These are phyloP conservation scores for Monilinia vaccinii-corymbosi DNA, from an alignment of 2,329 filamentous ascomycete genomes.

Conservation along the genomic window DNA sequence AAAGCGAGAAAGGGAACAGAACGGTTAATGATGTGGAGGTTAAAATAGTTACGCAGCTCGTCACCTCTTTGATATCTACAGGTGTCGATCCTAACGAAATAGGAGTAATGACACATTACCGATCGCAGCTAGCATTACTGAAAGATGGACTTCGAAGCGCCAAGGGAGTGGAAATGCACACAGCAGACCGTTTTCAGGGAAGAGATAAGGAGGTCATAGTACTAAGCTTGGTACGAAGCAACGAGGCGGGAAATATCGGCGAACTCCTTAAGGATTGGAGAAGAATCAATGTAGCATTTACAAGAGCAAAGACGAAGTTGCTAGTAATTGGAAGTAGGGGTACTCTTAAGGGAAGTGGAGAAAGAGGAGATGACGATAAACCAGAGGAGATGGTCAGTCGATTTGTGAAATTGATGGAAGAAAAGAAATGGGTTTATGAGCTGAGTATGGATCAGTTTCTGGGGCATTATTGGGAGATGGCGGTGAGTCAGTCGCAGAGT, in stretches of 20 bases:
- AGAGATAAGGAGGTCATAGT: slow-evolving; percentile 91
- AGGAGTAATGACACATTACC: slow-evolving; percentile 94
- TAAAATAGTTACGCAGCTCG: slow-evolving; percentile 66
- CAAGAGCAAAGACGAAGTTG: slow-evolving; percentile 83
- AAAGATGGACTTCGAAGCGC: slow-evolving; percentile 58
- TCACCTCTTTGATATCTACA: slow-evolving; percentile 64
- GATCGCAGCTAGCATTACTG: slow-evolving; percentile 78
- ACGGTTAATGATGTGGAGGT: slow-evolving; percentile 86
- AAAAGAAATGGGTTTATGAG: slow-evolving; percentile 70
- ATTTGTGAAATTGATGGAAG: slow-evolving; percentile 71
- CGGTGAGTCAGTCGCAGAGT: slow-evolving; percentile 37
- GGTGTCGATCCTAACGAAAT: slow-evolving; percentile 71
- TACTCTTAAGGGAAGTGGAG: slow-evolving; percentile 60
- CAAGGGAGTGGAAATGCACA: slow-evolving; percentile 80
- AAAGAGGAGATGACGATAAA: slow-evolving; percentile 45
- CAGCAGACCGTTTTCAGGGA: slow-evolving; percentile 92
- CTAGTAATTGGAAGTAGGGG: slow-evolving; percentile 74
- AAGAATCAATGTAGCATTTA: slow-evolving; percentile 91
- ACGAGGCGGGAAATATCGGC: slow-evolving; percentile 73
- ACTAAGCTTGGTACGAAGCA: slow-evolving; percentile 79
- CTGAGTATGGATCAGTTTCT: slow-evolving; percentile 55
- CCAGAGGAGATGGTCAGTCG: slow-evolving; percentile 63
- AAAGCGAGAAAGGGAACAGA: slow-evolving; percentile 71
- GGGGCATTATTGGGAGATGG: slow-evolving; percentile 55
- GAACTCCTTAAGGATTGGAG: slow-evolving; percentile 88